Evolutionary conservation across 768 basidiomycete species (phyloP), one percentile per base, ranked within the genome.

Genomic region (Podaxis sp.): DNA sequence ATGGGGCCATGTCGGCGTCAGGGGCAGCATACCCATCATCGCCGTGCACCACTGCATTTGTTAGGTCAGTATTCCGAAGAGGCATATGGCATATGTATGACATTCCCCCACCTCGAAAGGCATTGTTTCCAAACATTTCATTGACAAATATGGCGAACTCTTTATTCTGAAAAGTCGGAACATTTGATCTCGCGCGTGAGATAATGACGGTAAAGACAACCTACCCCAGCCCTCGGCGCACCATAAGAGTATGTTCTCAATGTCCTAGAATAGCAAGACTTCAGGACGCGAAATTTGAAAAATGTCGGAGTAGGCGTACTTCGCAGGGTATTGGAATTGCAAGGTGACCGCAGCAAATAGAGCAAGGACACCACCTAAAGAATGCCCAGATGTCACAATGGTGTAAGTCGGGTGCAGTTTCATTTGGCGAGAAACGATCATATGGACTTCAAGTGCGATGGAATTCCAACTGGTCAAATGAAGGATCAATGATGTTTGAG

Each of bases 281-380:
- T 40, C 36, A 35, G 52, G 42, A 5, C 21, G 5, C 52, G n/a
- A 42, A 38, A 11, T 35, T 44, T 46, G 14, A 10, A 18, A 1
- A 27, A 36, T 47, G 6, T 25, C 44, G 46, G 44, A 36, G 54
- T 35, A 11, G 7, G 70, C 72, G 28, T 67, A 75, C 73, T 48
- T 68, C 21, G 71, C 71, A 1, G 73, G 71, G 63, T 82, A 79
- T 47, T 77, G 76, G 50, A 76, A 71, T 55, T 76, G 74, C 18
- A 84, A 59, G 2, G 77, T 70, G 13, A 84, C 70, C 2, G 80
- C 80, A 1, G 77, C 80, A 1, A 85, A 68, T 2, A 79, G 73
- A 1, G 84, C 76, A 4, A 86, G 67, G 0, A 82, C 72, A 5
- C 82, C 84, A 9, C 84, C 84, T 9, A 84, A 69, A 1, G 83